Evolutionary conservation across 768 basidiomycete species (phyloP), one percentile per base, ranked within the genome.

Genomic region (Lactarius deliciosus): DNA sequence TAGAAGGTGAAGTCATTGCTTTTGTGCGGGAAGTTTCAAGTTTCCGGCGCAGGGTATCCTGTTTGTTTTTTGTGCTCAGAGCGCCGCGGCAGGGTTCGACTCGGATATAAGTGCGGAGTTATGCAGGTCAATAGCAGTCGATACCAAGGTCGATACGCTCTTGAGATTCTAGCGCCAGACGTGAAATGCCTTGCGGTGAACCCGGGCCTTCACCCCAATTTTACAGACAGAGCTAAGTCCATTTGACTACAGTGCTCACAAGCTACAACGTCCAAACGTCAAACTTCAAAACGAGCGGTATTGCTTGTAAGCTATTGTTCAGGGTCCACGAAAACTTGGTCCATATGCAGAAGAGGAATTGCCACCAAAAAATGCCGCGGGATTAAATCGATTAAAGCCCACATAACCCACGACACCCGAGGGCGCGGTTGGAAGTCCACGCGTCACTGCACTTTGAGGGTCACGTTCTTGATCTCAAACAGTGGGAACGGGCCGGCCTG

Each of bases 401-500:
- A 16, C 30, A n/a, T 30, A 20, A 18, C 32, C 55, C 32, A 34
- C 55, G 16, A 34, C 55, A 10, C 18, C 7, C 32, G 50, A 28
- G 22, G 25, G 20, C 25, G 13, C 13, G 15, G 50, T 53, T 2
- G 20, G 50, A 15, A 25, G 22, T 56, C 7, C 54, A 56, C 11
- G 3, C n/a, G 16, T 56, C 55, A 18, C 32, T 10, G 13, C 32
- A 67, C 61, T 25, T 53, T 67, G 30, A 67, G 15, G 22, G 66
- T 63, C 47, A 59, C 61, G 34, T 63, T 63, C 61, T n/a, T 59
- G 25, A 59, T 55, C 61, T 67, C 36, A 20, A 59, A 41, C 34
- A 63, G 9, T 15, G 55, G 32, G 50, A 3, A 63, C 55, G 61
- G 61, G 3, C 61, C 61, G 16, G 66, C 66, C 66, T 67, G 57